Conservation (phyloP, 202 grass and related monocot species). For the Bolboschoenoplectus hybrid region DNA sequence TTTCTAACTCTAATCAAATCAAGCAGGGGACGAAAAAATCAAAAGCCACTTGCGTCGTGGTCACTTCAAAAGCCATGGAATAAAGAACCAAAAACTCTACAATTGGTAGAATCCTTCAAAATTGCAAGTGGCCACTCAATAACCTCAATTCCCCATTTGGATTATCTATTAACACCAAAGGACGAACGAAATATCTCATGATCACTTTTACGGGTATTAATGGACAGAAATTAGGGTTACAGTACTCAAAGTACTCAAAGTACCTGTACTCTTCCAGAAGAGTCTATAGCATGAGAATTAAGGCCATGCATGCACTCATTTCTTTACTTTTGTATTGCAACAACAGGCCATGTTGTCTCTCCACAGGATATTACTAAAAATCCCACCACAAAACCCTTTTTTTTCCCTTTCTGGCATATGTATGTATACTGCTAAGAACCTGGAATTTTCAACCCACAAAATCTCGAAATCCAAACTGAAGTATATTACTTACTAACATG, state of each 20-base stretch:
- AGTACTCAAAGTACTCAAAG: neutral
- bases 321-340: neutral
- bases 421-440: neutral
- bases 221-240: neutral
- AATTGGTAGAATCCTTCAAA: slow-evolving; percentile 4
- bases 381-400: neutral
- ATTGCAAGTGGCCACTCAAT: neutral
- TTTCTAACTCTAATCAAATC: slow-evolving; percentile 22
- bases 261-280: neutral
- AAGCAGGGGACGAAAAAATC: neutral
- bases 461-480: neutral
- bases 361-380: neutral
- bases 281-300: neutral
- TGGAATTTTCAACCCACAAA: neutral
- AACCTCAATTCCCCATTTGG: neutral
- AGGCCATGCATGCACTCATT: neutral
- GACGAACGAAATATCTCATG: neutral
- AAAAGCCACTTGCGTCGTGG: neutral
- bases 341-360: neutral
- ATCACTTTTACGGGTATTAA: neutral
- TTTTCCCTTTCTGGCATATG: neutral
- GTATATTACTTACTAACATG: neutral
- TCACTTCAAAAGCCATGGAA: slow-evolving; percentile 19
- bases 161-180: neutral
- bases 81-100: neutral